Evolutionary conservation across 345 rosid species (phyloP).

Genomic region (Euclidium syriacum): DNA sequence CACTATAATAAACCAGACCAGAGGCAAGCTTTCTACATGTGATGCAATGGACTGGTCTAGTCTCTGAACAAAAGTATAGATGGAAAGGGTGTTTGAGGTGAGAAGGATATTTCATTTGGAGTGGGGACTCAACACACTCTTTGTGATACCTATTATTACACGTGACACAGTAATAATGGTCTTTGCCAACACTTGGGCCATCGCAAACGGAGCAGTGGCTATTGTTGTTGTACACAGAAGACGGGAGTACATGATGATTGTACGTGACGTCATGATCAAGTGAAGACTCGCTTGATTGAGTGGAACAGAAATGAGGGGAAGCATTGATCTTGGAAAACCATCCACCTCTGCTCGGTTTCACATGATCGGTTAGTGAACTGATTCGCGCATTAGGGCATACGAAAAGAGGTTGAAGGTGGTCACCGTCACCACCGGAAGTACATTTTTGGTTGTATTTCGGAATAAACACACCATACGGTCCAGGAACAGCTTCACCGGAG

Average conservation of each 20-base stretch:
- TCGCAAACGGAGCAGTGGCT: neutral
- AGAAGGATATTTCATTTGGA: neutral
- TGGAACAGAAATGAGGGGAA: neutral
- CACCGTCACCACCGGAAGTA: no score
- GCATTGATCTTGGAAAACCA: neutral
- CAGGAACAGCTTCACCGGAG: no score
- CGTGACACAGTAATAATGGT: neutral
- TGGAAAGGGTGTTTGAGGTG: neutral
- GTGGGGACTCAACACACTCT: conserved; percentile 4
- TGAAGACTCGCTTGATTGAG: no score
- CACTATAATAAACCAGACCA: neutral
- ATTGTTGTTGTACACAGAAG: neutral
- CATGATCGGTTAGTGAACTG: accelerated
- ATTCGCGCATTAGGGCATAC: neutral
- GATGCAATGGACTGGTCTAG: neutral
- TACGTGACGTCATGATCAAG: neutral
- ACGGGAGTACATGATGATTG: neutral
- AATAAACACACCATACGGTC: no score
- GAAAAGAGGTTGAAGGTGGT: neutral
- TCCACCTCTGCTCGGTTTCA: no score
- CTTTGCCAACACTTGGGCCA: neutral
- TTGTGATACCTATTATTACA: neutral
- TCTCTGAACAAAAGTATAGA: neutral
- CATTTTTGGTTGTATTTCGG: no score
- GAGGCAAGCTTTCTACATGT: neutral